A percentile compares a stretch with the other conserved stretches of the same genome.
These are phyloP conservation scores for Micractinium conductrix DNA, from an alignment of 139 green algal species.

Conservation along the genomic window DNA sequence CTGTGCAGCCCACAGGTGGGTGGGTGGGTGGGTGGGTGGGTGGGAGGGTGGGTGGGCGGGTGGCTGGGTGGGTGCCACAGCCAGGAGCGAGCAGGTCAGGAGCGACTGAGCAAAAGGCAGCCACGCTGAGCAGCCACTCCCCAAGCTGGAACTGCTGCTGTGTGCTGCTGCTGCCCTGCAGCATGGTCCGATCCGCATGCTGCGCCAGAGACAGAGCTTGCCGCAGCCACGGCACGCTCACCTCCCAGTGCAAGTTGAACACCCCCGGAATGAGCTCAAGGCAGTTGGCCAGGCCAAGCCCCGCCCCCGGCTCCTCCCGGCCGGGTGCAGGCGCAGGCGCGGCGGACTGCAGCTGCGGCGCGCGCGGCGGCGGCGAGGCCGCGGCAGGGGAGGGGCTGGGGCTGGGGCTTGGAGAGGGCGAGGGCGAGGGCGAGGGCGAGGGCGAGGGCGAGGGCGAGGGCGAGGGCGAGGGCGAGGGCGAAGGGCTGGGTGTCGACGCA, in stretches of 20 bases:
- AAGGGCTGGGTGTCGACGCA: too few relatives aligned
- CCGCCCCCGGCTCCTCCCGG: neutral
- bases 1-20: neutral
- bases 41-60: too few relatives aligned
- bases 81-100: too few relatives aligned
- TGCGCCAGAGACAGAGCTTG: neutral
- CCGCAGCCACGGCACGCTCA: neutral
- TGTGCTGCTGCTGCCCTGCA: too few relatives aligned
- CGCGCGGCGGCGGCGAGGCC: neutral
- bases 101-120: too few relatives aligned
- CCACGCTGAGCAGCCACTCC: too few relatives aligned
- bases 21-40: too few relatives aligned
- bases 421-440: neutral
- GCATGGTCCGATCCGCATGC: too few relatives aligned
- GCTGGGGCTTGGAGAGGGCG: neutral
- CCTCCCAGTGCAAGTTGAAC: conserved; percentile 38
- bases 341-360: neutral
- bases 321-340: neutral
- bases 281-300: conserved; percentile 35
- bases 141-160: too few relatives aligned
- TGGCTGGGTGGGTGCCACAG: too few relatives aligned
- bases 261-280: conserved; percentile 13
- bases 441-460: too few relatives aligned
- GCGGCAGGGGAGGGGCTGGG: neutral
- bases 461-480: neutral